Percentiles rank a stretch among this genome's conserved stretches.
phyloP scores from a whole-genome alignment of 2,329 filamentous ascomycete genomes.

The Aspergillus sp. region DNA sequence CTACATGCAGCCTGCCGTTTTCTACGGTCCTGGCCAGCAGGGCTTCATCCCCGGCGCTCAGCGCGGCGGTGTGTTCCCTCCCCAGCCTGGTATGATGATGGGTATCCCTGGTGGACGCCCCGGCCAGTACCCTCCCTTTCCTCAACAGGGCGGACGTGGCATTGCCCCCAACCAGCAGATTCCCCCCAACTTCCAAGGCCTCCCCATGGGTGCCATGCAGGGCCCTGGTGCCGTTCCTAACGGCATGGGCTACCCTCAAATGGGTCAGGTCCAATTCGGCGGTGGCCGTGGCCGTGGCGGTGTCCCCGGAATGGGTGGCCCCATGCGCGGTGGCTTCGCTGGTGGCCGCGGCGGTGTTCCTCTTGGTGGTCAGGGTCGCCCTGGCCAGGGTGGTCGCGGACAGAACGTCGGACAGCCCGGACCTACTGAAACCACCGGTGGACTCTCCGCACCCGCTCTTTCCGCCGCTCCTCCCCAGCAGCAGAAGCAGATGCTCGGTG shows the following conservation, averaged over 20 bases:
- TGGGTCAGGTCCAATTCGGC: slow-evolving; percentile 76
- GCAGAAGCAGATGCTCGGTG: slow-evolving; percentile 98
- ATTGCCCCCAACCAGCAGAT: slow-evolving; percentile 80
- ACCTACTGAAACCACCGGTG: slow-evolving; percentile 40
- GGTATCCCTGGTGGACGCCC: slow-evolving; percentile 78
- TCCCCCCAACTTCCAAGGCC: slow-evolving; percentile 79
- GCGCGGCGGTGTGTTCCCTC: slow-evolving; percentile 63
- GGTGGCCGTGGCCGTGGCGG: slow-evolving; percentile 65
- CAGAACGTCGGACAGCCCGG: slow-evolving; percentile 38
- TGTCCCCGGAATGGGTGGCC: slow-evolving; percentile 61
- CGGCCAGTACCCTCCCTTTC: slow-evolving; percentile 81
- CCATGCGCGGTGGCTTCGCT: slow-evolving; percentile 48
- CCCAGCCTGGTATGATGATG: slow-evolving; percentile 54
- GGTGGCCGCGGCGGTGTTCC: slow-evolving; percentile 47
- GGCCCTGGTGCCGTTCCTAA: slow-evolving; percentile 71
- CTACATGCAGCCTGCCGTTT: slow-evolving; percentile 87
- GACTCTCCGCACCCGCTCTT: slow-evolving; percentile 54
- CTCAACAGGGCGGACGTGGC: slow-evolving; percentile 84
- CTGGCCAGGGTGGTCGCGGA: slow-evolving; percentile 43
- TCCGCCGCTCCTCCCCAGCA: slow-evolving; percentile 62
- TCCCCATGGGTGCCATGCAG: slow-evolving; percentile 58
- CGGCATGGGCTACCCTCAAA: slow-evolving; percentile 75
- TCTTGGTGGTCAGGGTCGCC: slow-evolving; percentile 39
- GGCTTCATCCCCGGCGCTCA: slow-evolving; percentile 57
- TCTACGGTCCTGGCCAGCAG: slow-evolving; percentile 75